phyloP scores from a whole-genome alignment of 176 grass and related monocot genomes.

The Miscanthus lutarioriparius region DNA sequence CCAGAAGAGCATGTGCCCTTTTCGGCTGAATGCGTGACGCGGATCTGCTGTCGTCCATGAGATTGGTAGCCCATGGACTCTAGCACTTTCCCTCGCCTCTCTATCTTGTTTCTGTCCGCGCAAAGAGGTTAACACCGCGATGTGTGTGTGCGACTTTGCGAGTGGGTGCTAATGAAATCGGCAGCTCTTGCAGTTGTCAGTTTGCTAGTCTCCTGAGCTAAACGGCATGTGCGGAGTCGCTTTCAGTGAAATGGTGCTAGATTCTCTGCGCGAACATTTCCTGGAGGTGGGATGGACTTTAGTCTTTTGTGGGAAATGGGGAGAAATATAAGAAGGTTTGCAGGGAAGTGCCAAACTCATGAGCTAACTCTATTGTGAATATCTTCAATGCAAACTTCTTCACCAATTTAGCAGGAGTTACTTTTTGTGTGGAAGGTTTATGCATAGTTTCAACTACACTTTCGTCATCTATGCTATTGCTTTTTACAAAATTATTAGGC shows the following conservation, averaged over 20 bases:
- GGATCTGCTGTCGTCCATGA: constrained; percentile 37
- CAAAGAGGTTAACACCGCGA: constrained; percentile 1
- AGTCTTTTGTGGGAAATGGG: background rate
- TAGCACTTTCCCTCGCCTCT: background rate
- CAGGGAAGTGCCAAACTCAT: background rate
- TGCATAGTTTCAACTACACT: background rate
- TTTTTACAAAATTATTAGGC: background rate
- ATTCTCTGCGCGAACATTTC: background rate
- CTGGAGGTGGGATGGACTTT: background rate
- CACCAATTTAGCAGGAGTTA: background rate
- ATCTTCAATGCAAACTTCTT: background rate
- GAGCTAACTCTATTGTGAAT: no score
- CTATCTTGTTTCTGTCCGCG: constrained; percentile 34
- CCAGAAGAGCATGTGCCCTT: constrained; percentile 13
- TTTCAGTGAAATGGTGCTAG: constrained; percentile 13
- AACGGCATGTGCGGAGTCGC: constrained; percentile 41
- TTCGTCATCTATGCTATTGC: background rate
- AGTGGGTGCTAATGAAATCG: constrained; percentile 17
- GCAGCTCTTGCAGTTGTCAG: constrained; percentile 32
- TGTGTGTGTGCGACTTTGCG: background rate
- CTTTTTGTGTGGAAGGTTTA: background rate
- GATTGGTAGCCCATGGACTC: constrained; percentile 26
- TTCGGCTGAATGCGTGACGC: constrained; percentile 6
- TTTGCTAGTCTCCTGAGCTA: constrained; percentile 14
- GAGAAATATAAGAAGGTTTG: background rate